Evolutionary conservation across 148 eudicot genomes (phyloP), one percentile per base, ranked within the genome.

Genomic region (Rhododendron kiyosumense): DNA sequence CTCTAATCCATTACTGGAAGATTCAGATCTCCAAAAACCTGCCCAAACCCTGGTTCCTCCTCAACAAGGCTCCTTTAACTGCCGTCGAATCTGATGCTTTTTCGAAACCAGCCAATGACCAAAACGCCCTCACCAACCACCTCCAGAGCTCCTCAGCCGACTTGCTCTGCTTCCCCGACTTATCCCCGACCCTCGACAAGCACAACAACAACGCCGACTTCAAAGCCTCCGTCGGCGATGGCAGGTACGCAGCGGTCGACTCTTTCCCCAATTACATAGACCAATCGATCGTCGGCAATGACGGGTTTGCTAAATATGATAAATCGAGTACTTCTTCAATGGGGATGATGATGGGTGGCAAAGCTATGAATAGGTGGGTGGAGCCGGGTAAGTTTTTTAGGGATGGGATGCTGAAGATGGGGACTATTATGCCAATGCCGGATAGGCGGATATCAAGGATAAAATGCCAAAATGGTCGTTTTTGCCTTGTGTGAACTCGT

Each of bases 381-480:
- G 93, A 91, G 84, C 93, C 92, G 0, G 92, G 93, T 7, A 91
- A 91, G 79, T 91, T 91, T 73, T 91, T 90, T 52, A 79, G 93
- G 26, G 93, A 92, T 83, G 45, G 28, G 8, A 87, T 81, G 83
- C 63, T 92, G 30, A 89, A 83, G 32, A 88, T 80, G 34, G 92
- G 92, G 1, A 85, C 82, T 28, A 84, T 90, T 0, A 92, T 92
- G 92, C 89, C 93, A 41, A 92, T 92, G 93, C 93, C 93, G 28
- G 92, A 90, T 73, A 90, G 93, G 92, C 93, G 28, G 92, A 90
- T 73, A 90, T 92, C n/a, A 83, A 34, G 36, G 93, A 92, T 63
- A 92, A 92, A 74, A 90, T 92, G 92, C 93, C 93, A 0, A 34
- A 30, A 38, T 86, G 93, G 83, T 90, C 92, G 85, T 92, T 92